Base-by-base conservation (phyloP, 352 stramenopile species). In the Plasmopara halstedii region DNA sequence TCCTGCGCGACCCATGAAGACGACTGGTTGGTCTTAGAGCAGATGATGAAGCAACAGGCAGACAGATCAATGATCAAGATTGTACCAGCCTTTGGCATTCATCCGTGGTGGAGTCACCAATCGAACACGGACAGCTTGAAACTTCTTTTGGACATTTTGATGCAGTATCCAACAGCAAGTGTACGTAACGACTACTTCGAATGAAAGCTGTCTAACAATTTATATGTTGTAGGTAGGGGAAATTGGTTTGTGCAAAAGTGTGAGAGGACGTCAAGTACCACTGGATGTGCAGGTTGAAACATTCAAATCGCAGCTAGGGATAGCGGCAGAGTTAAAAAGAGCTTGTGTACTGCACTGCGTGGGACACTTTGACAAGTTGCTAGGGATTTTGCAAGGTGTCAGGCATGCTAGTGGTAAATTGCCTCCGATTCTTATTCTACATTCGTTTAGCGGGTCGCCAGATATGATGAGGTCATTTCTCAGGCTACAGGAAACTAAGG, bases 231-330 rank as follows among this genome's bases (percentile, higher is more conserved):
- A 87, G 76, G 39, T 91, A 2, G 80, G 80, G 0, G 80, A 92
- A 48, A 89, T 92, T 51, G 80, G 80, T 0, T 38, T 92, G 10
- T 92, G 80, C 48, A 89, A 89, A 45, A 87, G 62, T 31, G 50
- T 46, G 18, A 63, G 73, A 20, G 80, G 80, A 0, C 64, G 58
- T 15, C 41, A 64, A 10, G 70, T 89, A 6, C 62, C 70, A 1
- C 2, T 62, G 5, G 44, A 55, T 3, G 43, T 80, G 5, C 80
- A 92, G 41, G 56, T 78, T 27, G 46, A 29, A 21, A 55, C 56
- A 5, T 87, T 89, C 33, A 48, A 26, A 34, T 60, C 58, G 7
- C 80, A 92, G 32, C 53, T 92, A 17, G 11, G 45, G 22, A 49
- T 92, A 1, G 77, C 73, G 0, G 45, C 51, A 0, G 66, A 83